Evolutionary conservation across 345 rosid genomes (phyloP).

Genomic region (Leavenworthia alabamica): DNA sequence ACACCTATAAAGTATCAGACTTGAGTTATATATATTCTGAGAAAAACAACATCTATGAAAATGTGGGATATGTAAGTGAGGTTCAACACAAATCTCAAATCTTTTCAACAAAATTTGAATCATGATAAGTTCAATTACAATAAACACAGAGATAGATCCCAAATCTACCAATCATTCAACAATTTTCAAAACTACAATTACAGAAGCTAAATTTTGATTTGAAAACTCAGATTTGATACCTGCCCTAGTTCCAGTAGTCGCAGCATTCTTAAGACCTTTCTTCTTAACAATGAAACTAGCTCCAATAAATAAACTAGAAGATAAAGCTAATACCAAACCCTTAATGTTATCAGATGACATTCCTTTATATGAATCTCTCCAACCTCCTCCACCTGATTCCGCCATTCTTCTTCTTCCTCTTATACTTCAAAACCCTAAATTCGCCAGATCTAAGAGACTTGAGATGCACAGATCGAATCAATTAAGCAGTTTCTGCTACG

Average conservation of each 20-base stretch:
- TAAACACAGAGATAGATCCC: slow-evolving; percentile 4
- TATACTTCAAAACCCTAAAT: slow-evolving; percentile 17
- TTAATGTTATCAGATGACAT: slow-evolving; percentile 79
- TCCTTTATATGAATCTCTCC: slow-evolving; percentile 52
- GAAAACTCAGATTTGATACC: slow-evolving; percentile 32
- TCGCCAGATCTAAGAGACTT: slow-evolving; percentile 13
- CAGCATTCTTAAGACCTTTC: slow-evolving; percentile 80
- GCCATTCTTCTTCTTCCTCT: slow-evolving; percentile 4
- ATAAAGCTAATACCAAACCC: slow-evolving; percentile 74
- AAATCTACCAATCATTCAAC: not conserved
- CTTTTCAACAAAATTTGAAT: not conserved
- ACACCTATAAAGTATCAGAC: slow-evolving; percentile 41
- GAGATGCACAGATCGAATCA: not conserved
- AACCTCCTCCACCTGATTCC: slow-evolving; percentile 27
- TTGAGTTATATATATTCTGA: not conserved
- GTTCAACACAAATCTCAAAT: not conserved
- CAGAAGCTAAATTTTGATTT: not conserved
- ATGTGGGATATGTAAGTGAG: not conserved
- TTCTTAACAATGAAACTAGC: slow-evolving; percentile 87
- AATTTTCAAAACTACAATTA: not conserved
- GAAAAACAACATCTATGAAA: slow-evolving; percentile 12
- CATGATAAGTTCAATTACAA: not conserved
- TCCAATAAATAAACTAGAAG: slow-evolving; percentile 81
- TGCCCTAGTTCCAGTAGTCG: slow-evolving; percentile 61
- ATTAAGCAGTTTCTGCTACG: not conserved